Evolutionary conservation across 1,284 basidiomycete genomes (phyloP).

Genomic region (Ganoderma boninense): DNA sequence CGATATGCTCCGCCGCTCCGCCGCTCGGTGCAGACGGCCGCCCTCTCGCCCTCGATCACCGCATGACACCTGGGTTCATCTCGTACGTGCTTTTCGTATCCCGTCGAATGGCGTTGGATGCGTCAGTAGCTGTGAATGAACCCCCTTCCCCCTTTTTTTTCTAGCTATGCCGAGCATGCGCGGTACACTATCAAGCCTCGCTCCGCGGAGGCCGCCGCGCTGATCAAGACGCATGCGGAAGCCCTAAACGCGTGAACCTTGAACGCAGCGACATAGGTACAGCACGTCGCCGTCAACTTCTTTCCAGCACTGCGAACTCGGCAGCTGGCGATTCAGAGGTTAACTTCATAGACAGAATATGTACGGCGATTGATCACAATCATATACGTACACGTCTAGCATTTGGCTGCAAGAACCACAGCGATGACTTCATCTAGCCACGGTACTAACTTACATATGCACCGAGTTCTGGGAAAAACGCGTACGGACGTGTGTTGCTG

Average conservation of each 20-base stretch:
- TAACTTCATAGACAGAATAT: no score
- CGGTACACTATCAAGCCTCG: conserved; percentile 17
- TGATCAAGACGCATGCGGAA: background rate
- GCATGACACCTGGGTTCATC: background rate
- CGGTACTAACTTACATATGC: background rate
- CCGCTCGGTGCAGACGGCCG: conserved; percentile 8
- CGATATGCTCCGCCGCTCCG: conserved; percentile 5
- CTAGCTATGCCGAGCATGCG: conserved; percentile 12
- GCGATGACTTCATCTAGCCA: background rate
- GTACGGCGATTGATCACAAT: no score
- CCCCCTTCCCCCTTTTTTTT: no score
- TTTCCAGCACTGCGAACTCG: background rate
- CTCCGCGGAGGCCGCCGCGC: conserved; percentile 1
- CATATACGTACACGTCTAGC: background rate
- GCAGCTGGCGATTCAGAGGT: background rate
- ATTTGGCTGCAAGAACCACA: background rate
- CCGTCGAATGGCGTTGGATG: no score
- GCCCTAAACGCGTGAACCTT: background rate
- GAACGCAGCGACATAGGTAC: background rate
- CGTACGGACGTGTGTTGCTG: background rate
- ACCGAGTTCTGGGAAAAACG: background rate
- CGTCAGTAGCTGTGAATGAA: background rate
- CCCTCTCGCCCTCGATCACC: background rate
- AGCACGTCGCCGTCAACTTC: no score
- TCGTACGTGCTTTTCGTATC: background rate